phyloP scores from a whole-genome alignment of 1,284 basidiomycete genomes.

The Ceratobasidium sp. region DNA sequence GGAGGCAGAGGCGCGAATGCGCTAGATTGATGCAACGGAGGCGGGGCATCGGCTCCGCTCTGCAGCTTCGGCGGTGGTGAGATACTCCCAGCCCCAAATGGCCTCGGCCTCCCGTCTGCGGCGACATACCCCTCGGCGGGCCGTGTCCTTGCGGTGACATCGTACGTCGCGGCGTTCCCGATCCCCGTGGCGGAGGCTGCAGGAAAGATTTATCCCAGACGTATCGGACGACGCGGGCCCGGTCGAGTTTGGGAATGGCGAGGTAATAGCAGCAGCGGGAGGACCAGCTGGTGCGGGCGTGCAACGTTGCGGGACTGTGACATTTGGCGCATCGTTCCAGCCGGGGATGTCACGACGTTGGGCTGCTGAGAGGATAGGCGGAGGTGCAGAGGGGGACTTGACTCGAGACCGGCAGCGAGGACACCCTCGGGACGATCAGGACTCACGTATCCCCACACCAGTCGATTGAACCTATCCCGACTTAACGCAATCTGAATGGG shows the following conservation, averaged over 20 bases:
- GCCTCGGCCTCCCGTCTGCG: constrained; percentile 49
- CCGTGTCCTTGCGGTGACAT: constrained; percentile 56
- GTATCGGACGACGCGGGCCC: constrained; percentile 60
- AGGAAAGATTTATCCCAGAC: constrained; percentile 53
- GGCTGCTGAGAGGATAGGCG: constrained; percentile 58
- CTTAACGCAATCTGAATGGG: not conserved
- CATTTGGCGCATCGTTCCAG: constrained; percentile 90
- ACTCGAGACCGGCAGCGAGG: too few species aligned
- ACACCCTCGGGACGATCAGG: too few species aligned
- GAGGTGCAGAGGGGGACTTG: constrained; percentile 54
- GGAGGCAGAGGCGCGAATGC: too few species aligned
- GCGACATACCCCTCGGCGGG: too few species aligned
- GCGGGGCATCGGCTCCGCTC: constrained; percentile 54
- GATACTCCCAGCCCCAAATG: constrained; percentile 41
- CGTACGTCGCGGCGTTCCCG: constrained; percentile 47
- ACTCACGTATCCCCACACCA: too few species aligned
- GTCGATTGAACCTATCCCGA: constrained; percentile 65
- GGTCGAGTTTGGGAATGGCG: too few species aligned
- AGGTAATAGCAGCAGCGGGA: constrained; percentile 80
- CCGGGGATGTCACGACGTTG: constrained; percentile 79
- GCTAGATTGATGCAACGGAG: constrained; percentile 49
- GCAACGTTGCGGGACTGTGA: constrained; percentile 63
- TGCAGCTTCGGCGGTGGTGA: constrained; percentile 47
- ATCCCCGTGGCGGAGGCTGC: constrained; percentile 52
- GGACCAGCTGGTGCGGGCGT: constrained; percentile 64